A percentile compares a stretch with the other conserved stretches of the same genome.
These are phyloP conservation scores for Paramyrothecium roridum DNA, from an alignment of 2,329 filamentous ascomycete genomes.

Conservation along the genomic window DNA sequence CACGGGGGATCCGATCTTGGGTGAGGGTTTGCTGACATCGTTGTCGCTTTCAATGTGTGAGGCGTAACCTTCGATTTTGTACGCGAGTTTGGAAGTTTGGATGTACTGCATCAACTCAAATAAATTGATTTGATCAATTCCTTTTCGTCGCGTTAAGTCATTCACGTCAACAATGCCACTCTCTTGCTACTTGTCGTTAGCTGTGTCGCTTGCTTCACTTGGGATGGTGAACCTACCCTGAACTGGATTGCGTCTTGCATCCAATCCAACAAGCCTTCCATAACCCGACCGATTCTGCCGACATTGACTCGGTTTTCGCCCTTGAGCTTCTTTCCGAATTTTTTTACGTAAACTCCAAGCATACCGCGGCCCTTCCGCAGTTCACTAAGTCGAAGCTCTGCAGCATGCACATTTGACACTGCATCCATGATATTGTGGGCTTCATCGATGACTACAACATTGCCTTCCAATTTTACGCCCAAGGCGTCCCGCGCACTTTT, in stretches of 20 bases:
- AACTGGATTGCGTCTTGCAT: slow-evolving; percentile 51
- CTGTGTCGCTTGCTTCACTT: not conserved
- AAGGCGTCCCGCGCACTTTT: slow-evolving; percentile 84
- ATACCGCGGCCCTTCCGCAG: slow-evolving; percentile 70
- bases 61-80: slow-evolving; percentile 90
- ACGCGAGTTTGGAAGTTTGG: slow-evolving; percentile 85
- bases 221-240: slow-evolving; percentile 36
- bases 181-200: slow-evolving; percentile 21
- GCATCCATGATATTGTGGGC: slow-evolving; percentile 98
- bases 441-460: slow-evolving; percentile 94
- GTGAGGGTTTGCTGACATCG: slow-evolving; percentile 16
- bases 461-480: slow-evolving; percentile 78
- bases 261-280: slow-evolving; percentile 74
- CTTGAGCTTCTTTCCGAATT: slow-evolving; percentile 84
- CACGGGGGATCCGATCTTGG: slow-evolving; percentile 39
- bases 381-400: slow-evolving; percentile 70
- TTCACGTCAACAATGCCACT: slow-evolving; percentile 71
- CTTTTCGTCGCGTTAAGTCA: slow-evolving; percentile 75
- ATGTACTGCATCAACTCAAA: slow-evolving; percentile 86
- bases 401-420: slow-evolving; percentile 81
- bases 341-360: slow-evolving; percentile 77
- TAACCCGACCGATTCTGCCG: slow-evolving; percentile 77
- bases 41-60: slow-evolving; percentile 55
- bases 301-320: slow-evolving; percentile 90
- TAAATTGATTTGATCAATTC: slow-evolving; percentile 92